phyloP scores from a whole-genome alignment of 108 stramenopile genomes.

The Cyclotella baltica region DNA sequence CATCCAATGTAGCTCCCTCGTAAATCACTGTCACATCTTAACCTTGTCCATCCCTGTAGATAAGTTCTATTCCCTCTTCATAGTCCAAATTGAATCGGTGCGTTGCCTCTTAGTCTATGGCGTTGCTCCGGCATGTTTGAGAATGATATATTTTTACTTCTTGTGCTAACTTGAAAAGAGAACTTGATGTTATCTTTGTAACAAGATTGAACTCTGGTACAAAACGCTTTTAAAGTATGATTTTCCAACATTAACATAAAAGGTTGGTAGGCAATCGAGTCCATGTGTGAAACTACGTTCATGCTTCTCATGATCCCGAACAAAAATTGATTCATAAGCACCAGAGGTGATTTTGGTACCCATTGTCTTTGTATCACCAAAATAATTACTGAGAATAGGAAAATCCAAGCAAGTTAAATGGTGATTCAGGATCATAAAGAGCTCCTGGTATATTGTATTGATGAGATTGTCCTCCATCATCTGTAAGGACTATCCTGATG shows the following conservation, averaged over 20 bases:
- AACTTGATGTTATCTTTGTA: constrained; percentile 14
- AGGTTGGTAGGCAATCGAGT: not conserved
- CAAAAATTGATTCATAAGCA: not conserved
- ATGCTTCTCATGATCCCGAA: constrained; percentile 13
- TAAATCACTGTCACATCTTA: not conserved
- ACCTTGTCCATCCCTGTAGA: constrained; percentile 15
- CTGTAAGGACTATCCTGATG: not conserved
- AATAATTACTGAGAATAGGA: not conserved
- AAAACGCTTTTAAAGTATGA: not conserved
- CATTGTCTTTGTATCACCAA: not conserved
- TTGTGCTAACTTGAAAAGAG: too few relatives aligned
- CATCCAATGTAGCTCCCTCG: constrained; percentile 1
- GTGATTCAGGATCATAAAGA: not conserved
- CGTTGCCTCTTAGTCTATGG: not conserved
- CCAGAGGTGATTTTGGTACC: not conserved
- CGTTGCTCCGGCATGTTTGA: not conserved
- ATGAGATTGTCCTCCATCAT: not conserved
- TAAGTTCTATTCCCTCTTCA: not conserved
- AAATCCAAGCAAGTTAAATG: not conserved
- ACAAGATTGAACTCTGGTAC: not conserved
- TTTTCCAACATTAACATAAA: constrained; percentile 13
- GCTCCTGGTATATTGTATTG: not conserved
- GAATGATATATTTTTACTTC: not conserved
- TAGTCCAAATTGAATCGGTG: not conserved
- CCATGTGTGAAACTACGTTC: not conserved